A percentile compares a stretch with the other conserved stretches of the same genome.
These are phyloP conservation scores for Alternaria ventricosa DNA, from an alignment of 2,329 filamentous ascomycete genomes.

Conservation along the genomic window DNA sequence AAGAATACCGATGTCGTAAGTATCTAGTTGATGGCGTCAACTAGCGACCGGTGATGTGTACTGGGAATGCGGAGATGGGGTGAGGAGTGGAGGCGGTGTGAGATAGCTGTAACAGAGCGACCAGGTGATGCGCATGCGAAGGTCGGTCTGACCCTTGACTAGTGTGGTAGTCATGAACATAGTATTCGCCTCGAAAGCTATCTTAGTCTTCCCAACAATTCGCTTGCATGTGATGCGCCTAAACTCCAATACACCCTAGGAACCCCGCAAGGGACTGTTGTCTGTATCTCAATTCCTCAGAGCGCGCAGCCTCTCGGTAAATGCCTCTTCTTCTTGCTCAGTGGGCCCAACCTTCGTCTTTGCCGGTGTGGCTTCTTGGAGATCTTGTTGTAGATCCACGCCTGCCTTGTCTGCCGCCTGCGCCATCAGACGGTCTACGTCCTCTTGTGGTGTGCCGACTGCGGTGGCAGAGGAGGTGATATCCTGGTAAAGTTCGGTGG, in stretches of 20 bases:
- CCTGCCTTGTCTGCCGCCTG: conserved; percentile 89
- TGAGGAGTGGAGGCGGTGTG: background rate
- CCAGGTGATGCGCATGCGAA: background rate
- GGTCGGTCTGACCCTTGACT: background rate
- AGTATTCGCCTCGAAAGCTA: background rate
- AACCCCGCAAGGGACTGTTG: background rate
- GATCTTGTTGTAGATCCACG: conserved; percentile 79
- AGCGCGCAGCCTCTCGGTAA: conserved; percentile 65
- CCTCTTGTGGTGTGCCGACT: conserved; percentile 77
- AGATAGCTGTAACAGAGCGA: background rate
- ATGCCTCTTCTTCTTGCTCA: conserved; percentile 78
- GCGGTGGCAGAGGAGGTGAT: conserved; percentile 80
- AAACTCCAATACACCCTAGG: conserved; percentile 1
- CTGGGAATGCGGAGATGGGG: background rate
- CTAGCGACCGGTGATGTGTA: background rate
- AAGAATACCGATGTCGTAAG: background rate
- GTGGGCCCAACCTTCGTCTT: conserved; percentile 70
- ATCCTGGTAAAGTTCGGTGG: conserved; percentile 78
- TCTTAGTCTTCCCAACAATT: background rate
- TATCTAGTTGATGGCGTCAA: background rate
- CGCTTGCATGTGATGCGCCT: conserved; percentile 1
- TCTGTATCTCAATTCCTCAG: conserved; percentile 51
- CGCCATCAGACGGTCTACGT: conserved; percentile 83
- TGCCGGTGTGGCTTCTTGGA: conserved; percentile 65
- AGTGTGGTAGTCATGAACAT: background rate